Evolutionary conservation across 495 filamentous ascomycete species (phyloP).

Genomic region (Astrothelium subdiscretum): DNA sequence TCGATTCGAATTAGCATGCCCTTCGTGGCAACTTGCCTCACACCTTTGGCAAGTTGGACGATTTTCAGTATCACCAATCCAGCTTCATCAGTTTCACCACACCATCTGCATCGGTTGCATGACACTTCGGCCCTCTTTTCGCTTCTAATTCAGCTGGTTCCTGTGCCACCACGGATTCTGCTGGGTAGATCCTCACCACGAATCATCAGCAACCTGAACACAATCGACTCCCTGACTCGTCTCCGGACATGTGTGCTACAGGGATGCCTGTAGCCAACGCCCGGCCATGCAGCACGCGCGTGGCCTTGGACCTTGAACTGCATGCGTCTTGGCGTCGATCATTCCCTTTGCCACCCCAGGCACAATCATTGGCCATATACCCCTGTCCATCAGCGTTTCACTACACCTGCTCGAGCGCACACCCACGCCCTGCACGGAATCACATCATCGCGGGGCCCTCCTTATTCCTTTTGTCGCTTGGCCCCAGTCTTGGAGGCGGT

Average conservation of each 20-base stretch:
- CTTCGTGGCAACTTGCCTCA: not conserved
- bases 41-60: not conserved
- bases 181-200: too few species aligned
- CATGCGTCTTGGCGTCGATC: constrained; percentile 1
- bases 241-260: not conserved
- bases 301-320: not conserved
- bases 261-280: not conserved
- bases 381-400: not conserved
- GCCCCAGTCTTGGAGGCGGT: not conserved
- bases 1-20: not conserved
- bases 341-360: not conserved
- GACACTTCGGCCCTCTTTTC: not conserved
- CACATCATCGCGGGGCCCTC: not conserved
- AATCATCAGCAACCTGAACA: not conserved
- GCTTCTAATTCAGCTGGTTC: not conserved
- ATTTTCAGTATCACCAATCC: not conserved
- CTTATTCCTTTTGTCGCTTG: not conserved
- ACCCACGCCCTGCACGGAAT: not conserved
- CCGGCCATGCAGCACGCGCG: not conserved
- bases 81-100: not conserved
- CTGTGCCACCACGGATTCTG: not conserved
- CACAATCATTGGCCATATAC: not conserved
- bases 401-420: not conserved
- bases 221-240: not conserved
- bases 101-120: not conserved